A percentile compares a stretch with the other conserved stretches of the same genome.
phyloP scores from a whole-genome alignment of 1,284 basidiomycete genomes.

The Xerocomus alliaceus region DNA sequence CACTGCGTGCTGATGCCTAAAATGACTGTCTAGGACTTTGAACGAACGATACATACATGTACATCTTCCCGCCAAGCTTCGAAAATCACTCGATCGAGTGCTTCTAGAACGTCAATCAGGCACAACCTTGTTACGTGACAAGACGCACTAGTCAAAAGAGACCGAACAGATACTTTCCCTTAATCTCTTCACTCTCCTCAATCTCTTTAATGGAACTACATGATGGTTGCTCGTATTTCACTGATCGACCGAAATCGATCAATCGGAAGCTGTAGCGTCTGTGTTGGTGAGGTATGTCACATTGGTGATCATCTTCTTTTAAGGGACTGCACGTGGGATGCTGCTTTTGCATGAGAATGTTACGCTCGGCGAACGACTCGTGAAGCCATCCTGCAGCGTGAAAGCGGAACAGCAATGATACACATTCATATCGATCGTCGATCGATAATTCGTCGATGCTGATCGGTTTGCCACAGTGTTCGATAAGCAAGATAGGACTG shows the following conservation, averaged over 20 bases:
- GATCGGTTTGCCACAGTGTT: constrained; percentile 43
- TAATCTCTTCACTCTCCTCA: not conserved
- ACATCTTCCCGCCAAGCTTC: too few relatives aligned
- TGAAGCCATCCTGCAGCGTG: constrained; percentile 41
- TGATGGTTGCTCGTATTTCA: not conserved
- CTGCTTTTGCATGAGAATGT: constrained; percentile 44
- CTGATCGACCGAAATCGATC: constrained; percentile 45
- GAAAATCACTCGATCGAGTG: too few relatives aligned
- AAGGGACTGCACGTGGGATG: constrained; percentile 42
- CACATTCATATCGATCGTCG: constrained; percentile 39
- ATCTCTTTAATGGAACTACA: too few relatives aligned
- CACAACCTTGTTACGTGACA: not conserved
- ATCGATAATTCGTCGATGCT: constrained; percentile 11
- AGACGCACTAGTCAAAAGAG: not conserved
- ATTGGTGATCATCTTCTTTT: constrained; percentile 21
- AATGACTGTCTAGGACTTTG: too few relatives aligned
- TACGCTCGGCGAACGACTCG: constrained; percentile 44
- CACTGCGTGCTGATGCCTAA: too few relatives aligned
- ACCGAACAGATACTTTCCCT: not conserved
- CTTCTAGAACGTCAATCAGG: not conserved
- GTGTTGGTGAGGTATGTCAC: constrained; percentile 7
- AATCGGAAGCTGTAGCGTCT: constrained; percentile 40
- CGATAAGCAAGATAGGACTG: constrained; percentile 44
- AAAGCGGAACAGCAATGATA: constrained; percentile 41
- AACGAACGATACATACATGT: too few relatives aligned